Evolutionary conservation across 2,329 filamentous ascomycete species (phyloP), one percentile per base, ranked within the genome.

Genomic region (Botrytis tulipae): DNA sequence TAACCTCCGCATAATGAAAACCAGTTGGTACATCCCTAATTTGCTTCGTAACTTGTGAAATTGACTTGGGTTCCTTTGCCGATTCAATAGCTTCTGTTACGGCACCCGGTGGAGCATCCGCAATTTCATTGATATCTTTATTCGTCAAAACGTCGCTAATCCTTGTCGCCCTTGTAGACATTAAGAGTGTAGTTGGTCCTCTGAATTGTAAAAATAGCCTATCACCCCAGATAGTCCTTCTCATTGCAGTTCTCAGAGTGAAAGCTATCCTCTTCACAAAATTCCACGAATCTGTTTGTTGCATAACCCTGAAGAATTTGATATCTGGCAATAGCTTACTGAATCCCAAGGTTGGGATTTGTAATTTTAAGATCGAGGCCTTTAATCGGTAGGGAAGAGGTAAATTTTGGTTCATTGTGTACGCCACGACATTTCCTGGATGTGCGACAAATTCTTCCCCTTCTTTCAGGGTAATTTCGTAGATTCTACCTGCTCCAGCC

Each of bases 381-480:
- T 92, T 94, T 83, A 99, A 93, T 60, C 95, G 90, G 85, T 97
- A 98, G 7, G 95, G 94, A 57, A 90, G 86, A 10, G 96, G 96
- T 12, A 90, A 88, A 72, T 90, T 88, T 73, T 90, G 88, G 70
- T 89, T 91, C 67, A 96, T 87, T 5, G 92, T 91, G 84, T 99
- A 99, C 35, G 96, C 96, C 22, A 98, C 90, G 5, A 99, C 91
- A 81, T 97, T 94, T 77, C 92, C 92, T 7, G 96, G 95, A 82
- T 98, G 95, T 4, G 93, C 93, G 71, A 97, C 90, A 78, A 98
- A 95, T 82, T 96, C 92, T 81, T 99, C 96, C 29, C 93, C 94
- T 40, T 91, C 89, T 74, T 89, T 90, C 70, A 99, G 84, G 2
- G 90, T 91, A 48, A 99, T 86, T 78, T 96, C 92, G 82, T 98